A percentile compares a stretch with the other conserved stretches of the same genome.
Evolutionary conservation across 176 grass and related monocot species (phyloP).

Genomic region (Thinopyrum elongatum): DNA sequence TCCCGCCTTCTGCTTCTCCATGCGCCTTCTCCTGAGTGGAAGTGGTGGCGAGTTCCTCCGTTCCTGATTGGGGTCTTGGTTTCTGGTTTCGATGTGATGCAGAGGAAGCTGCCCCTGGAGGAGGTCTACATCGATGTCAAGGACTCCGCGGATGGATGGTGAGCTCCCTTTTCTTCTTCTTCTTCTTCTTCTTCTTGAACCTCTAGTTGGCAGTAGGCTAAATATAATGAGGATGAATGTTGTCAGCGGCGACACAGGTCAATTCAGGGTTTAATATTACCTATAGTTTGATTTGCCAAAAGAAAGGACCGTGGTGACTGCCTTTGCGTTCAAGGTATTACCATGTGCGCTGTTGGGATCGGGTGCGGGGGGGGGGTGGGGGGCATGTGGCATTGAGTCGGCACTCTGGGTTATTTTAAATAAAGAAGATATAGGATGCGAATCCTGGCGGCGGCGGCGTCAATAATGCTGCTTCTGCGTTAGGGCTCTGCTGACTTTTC

Average conservation of each 20-base stretch:
- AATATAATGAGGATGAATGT: background rate
- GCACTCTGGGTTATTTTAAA: background rate
- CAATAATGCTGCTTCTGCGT: background rate
- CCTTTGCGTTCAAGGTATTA: background rate
- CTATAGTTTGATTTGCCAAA: background rate
- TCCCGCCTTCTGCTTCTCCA: background rate
- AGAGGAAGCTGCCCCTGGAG: conserved; percentile 80
- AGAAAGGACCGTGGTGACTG: background rate
- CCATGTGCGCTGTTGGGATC: background rate
- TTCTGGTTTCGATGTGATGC: background rate
- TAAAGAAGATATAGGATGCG: background rate
- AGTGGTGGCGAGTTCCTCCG: background rate
- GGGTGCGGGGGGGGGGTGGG: too few relatives aligned
- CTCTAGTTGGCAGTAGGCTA: background rate
- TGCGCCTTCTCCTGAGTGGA: background rate
- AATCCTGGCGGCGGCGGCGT: background rate
- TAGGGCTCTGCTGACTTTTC: background rate
- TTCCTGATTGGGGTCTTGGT: conserved; percentile 12
- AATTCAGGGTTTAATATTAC: background rate
- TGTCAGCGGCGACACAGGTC: background rate
- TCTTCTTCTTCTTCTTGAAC: too few relatives aligned
- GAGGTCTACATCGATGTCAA: conserved; percentile 66
- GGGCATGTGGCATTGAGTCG: background rate
- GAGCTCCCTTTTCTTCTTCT: background rate
- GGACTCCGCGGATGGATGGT: conserved; percentile 75